phyloP scores from a whole-genome alignment of 2,329 filamentous ascomycete species.

The Colletotrichum sp. region DNA sequence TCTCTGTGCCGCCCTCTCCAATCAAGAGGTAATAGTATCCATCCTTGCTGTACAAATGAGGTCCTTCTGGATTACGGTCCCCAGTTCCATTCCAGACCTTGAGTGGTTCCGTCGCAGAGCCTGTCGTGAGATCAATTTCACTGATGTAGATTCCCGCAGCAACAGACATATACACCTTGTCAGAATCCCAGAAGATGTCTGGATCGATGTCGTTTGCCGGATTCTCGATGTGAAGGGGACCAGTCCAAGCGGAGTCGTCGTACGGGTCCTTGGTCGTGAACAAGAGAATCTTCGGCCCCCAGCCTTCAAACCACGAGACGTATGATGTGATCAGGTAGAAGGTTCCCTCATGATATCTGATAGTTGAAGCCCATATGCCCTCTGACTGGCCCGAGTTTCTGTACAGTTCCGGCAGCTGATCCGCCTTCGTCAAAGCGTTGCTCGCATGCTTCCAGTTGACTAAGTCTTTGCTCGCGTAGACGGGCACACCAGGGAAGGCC shows the following conservation, averaged over 20 bases:
- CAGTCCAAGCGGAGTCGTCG: conserved; percentile 42
- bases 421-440: conserved; percentile 43
- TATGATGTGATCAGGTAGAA: conserved; percentile 43
- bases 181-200: conserved; percentile 56
- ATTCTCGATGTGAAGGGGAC: conserved; percentile 36
- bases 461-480: conserved; percentile 58
- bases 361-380: conserved; percentile 52
- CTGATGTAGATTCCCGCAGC: conserved; percentile 31
- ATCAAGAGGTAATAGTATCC: conserved; percentile 58
- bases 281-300: conserved; percentile 40
- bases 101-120: conserved; percentile 32
- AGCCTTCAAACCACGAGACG: conserved; percentile 21
- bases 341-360: conserved; percentile 44
- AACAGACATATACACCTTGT: conserved; percentile 44
- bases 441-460: conserved; percentile 51
- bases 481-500: conserved; percentile 55
- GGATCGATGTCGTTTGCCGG: conserved; percentile 48
- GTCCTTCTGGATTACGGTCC: conserved; percentile 50
- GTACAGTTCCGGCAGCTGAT: conserved; percentile 39
- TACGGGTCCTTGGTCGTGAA: conserved; percentile 46
- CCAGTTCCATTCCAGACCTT: conserved; percentile 51
- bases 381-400: conserved; percentile 22
- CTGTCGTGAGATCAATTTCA: conserved; percentile 39
- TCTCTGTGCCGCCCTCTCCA: conserved; percentile 55
- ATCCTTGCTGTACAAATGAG: conserved; percentile 57